Evolutionary conservation across 1,284 basidiomycete genomes (phyloP), one percentile per base, ranked within the genome.

Genomic region (Marasmius tenuissimus): DNA sequence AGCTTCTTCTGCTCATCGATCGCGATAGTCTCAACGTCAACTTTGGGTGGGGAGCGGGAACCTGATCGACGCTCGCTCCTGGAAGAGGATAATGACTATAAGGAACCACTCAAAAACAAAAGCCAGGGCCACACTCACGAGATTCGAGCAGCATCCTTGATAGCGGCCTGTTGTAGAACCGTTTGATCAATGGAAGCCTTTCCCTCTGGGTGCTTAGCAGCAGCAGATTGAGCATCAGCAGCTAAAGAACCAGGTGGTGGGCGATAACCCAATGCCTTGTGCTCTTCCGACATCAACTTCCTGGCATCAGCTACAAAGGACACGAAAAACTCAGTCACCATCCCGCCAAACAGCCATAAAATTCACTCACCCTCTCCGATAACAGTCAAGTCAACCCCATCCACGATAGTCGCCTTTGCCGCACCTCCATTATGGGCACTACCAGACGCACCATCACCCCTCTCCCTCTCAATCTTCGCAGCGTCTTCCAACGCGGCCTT

Each of bases 261-360:
- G 20, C 75, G 70, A 66, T 73, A 75, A 9, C 74, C 74, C 34
- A 76, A 68, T 4, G 73, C 71, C 59, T 75, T 75, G 65, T 76
- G 75, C 63, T 76, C 75, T 45, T 71, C 71, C 11, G 73, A 75
- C 73, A 76, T 76, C 39, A 76, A 65, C 60, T 72, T 73, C 11
- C 70, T 62, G 2, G 75, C 74, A 50, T 76, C 74, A 22, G 63
- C 57, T 58, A 34, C 38, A n/a, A 35, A 8, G 18, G 14, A n/a
- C 4, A 27, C 10, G 22, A 20, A 51, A 14, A n/a, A 27, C 50
- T 16, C 27, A 16, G 22, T 52, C 33, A 18, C 33, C 50, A 11
- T 8, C 14, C 16, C 7, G 14, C 14, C 50, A 34, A 52, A 16
- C 20, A 27, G 50, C n/a, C 6, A 34, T 4, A 33, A 18, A 35